A percentile compares a stretch with the other conserved stretches of the same genome.
Conservation (phyloP, 1,284 basidiomycete genomes). For the Ganoderma resinaceum region DNA sequence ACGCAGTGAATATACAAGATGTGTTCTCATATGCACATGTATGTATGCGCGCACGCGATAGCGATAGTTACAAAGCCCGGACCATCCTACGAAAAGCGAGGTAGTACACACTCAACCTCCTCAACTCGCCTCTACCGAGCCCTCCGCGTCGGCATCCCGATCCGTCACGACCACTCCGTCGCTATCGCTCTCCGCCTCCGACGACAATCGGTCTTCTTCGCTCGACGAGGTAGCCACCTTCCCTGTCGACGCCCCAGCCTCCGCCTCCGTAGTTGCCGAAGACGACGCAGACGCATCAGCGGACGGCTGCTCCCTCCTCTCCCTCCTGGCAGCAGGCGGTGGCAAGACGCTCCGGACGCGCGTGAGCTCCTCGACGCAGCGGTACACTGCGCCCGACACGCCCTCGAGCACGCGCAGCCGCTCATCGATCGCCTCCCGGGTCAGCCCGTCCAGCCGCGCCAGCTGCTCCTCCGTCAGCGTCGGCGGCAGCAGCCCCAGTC, state of each 20-base stretch:
- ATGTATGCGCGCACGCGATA: neutral
- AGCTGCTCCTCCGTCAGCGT: constrained; percentile 67
- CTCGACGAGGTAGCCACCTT: constrained; percentile 4
- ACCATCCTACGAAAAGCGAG: neutral
- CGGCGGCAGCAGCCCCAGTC: constrained; percentile 50
- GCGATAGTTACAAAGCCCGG: neutral
- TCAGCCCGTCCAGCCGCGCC: constrained; percentile 63
- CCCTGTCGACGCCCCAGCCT: no score
- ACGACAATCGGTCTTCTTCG: constrained; percentile 8
- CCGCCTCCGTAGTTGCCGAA: neutral
- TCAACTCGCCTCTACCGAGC: neutral
- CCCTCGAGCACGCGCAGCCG: constrained; percentile 78
- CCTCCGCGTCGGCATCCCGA: neutral
- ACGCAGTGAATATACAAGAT: neutral
- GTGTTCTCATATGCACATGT: neutral
- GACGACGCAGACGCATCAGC: neutral
- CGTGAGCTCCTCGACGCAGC: constrained; percentile 80
- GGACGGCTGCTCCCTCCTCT: neutral
- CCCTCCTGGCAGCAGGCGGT: constrained; percentile 18
- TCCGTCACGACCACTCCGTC: neutral
- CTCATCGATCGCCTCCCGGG: constrained; percentile 84
- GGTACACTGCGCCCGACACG: constrained; percentile 72
- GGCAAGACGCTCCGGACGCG: constrained; percentile 76
- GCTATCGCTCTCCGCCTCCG: constrained; percentile 5
- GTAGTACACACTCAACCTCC: neutral